These are phyloP conservation scores for Trypanosoma platydactyli DNA, from an alignment of 208 protist species.

Conservation along the genomic window DNA sequence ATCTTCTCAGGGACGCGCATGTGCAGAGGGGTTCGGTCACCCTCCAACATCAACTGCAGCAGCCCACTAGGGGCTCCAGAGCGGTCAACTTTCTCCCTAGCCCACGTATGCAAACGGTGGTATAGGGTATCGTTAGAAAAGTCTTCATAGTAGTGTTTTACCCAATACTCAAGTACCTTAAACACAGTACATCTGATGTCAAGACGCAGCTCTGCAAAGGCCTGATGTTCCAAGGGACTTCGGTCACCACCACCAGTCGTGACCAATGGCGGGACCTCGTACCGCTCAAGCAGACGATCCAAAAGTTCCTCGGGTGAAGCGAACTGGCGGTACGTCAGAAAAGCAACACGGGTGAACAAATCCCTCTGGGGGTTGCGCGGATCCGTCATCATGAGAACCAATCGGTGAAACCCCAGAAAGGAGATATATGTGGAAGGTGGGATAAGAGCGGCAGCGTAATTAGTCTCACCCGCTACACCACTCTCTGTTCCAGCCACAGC, in stretches of 20 bases:
- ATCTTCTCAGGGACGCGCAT: not conserved
- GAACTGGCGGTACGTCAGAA: constrained; percentile 35
- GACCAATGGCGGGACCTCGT: constrained; percentile 26
- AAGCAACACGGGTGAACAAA: constrained; percentile 25
- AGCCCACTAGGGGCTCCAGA: constrained; percentile 21
- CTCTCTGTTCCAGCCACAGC: not conserved
- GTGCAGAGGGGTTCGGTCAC: constrained; percentile 24
- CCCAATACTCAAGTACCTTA: constrained; percentile 31
- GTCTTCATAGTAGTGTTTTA: constrained; percentile 28
- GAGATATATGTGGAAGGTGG: constrained; percentile 4
- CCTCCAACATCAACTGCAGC: constrained; percentile 25
- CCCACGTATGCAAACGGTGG: constrained; percentile 8
- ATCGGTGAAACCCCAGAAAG: constrained; percentile 15
- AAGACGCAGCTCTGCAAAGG: constrained; percentile 2
- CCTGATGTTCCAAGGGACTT: constrained; percentile 20
- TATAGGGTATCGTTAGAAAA: constrained; percentile 31
- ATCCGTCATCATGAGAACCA: constrained; percentile 31
- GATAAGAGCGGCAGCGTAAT: constrained; percentile 2
- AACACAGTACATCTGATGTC: constrained; percentile 20
- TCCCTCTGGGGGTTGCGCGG: constrained; percentile 11
- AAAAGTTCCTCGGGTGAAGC: constrained; percentile 20
- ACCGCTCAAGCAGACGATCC: constrained; percentile 25
- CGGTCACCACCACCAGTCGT: constrained; percentile 23
- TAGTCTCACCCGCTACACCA: not conserved
- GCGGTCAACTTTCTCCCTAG: constrained; percentile 17